Conservation (phyloP, 163 green algal genomes). For the Scenedesmus sp. region DNA sequence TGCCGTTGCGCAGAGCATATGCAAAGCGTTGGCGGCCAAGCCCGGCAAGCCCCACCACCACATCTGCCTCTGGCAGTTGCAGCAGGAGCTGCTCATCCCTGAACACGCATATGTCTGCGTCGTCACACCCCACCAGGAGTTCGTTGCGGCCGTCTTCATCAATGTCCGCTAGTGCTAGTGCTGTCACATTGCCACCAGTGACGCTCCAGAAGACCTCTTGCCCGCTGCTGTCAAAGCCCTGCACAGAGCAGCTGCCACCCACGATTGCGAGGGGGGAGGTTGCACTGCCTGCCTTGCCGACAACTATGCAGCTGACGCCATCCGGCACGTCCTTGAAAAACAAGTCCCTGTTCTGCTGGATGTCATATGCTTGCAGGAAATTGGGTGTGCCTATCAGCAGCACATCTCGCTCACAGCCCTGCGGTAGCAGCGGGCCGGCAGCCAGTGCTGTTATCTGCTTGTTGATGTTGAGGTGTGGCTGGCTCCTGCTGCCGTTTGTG, state of each 20-base stretch:
- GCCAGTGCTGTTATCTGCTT: conserved; percentile 75
- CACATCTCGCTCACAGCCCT: conserved; percentile 64
- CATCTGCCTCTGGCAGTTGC: conserved; percentile 79
- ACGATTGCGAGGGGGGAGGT: conserved; percentile 67
- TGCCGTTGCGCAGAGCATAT: conserved; percentile 86
- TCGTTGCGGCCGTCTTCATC: conserved; percentile 65
- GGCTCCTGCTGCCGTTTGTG: conserved; percentile 48
- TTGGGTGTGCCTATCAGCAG: conserved; percentile 78
- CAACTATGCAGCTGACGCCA: conserved; percentile 68
- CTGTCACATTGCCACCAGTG: conserved; percentile 77
- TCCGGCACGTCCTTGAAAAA: conserved; percentile 86
- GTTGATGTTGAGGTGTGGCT: conserved; percentile 84
- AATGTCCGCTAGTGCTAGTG: conserved; percentile 78
- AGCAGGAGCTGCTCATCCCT: conserved; percentile 70
- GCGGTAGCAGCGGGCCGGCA: conserved; percentile 52
- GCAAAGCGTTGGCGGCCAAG: conserved; percentile 59
- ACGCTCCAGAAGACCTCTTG: conserved; percentile 83
- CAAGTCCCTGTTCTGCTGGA: conserved; percentile 78
- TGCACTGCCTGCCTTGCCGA: conserved; percentile 59
- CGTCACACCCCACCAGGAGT: conserved; percentile 73
- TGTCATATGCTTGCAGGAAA: conserved; percentile 80
- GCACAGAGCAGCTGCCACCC: conserved; percentile 80
- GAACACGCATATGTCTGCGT: conserved; percentile 83
- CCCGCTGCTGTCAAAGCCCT: conserved; percentile 75
- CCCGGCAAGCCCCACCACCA: conserved; percentile 64